phyloP scores from a whole-genome alignment of 2,329 filamentous ascomycete genomes.

The Aspergillus ochraceoroseus region DNA sequence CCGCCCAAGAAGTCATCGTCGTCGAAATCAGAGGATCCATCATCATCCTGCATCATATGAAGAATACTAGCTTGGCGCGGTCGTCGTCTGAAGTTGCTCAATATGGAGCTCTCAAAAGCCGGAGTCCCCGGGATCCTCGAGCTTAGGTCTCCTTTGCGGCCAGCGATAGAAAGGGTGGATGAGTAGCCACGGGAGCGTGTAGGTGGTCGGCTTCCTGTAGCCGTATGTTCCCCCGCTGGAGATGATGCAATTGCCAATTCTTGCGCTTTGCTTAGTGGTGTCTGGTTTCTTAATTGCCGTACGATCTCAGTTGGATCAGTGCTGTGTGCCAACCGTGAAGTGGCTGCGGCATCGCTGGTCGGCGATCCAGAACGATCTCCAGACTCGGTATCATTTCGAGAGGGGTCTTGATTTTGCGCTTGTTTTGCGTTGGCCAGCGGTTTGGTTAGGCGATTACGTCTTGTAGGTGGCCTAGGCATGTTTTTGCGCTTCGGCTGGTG shows the following conservation, averaged over 20 bases:
- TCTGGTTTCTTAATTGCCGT: slow-evolving; percentile 27
- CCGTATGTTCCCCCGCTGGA: slow-evolving; percentile 29
- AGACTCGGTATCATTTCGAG: slow-evolving; percentile 2
- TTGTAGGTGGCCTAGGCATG: slow-evolving; percentile 31
- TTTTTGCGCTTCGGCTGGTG: not conserved
- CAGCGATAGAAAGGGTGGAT: slow-evolving; percentile 36
- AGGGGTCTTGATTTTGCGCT: not conserved
- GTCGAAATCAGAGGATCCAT: slow-evolving; percentile 35
- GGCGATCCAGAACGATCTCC: slow-evolving; percentile 7
- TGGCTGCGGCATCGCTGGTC: slow-evolving; percentile 1
- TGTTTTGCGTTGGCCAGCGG: slow-evolving; percentile 6
- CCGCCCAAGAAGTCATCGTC: slow-evolving; percentile 43
- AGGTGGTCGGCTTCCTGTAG: slow-evolving; percentile 34
- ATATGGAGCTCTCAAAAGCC: slow-evolving; percentile 40
- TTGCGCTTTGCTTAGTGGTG: slow-evolving; percentile 30
- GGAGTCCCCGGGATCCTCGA: slow-evolving; percentile 40
- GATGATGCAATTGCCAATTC: slow-evolving; percentile 37
- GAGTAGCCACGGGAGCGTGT: slow-evolving; percentile 40
- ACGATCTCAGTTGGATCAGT: slow-evolving; percentile 19
- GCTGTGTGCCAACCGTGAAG: slow-evolving; percentile 9
- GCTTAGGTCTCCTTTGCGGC: slow-evolving; percentile 35
- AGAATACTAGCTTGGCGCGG: slow-evolving; percentile 45
- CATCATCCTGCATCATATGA: slow-evolving; percentile 43
- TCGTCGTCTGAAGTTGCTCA: slow-evolving; percentile 44
- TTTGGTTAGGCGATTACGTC: slow-evolving; percentile 23